Evolutionary conservation across 2,329 filamentous ascomycete species (phyloP).

Genomic region (Ascochyta viciae-villosae): DNA sequence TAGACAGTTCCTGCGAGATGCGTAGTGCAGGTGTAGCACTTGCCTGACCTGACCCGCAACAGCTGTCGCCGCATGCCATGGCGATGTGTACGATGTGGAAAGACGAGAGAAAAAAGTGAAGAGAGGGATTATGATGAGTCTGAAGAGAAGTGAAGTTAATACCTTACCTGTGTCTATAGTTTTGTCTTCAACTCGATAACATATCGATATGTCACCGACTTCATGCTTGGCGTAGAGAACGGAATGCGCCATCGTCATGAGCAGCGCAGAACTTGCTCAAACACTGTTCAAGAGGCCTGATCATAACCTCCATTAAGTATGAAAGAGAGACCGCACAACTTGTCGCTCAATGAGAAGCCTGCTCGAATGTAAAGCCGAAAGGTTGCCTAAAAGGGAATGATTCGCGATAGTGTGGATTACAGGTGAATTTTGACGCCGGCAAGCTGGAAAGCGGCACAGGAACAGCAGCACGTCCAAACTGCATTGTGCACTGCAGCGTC

Average conservation of each 20-base stretch:
- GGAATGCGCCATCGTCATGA: background rate
- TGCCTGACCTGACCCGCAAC: background rate
- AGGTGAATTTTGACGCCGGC: slow-evolving; percentile 7
- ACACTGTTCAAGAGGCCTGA: background rate
- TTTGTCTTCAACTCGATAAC: background rate
- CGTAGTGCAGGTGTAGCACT: background rate
- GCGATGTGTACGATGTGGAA: background rate
- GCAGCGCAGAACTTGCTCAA: background rate
- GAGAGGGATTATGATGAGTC: too few relatives aligned
- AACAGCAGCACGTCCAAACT: background rate
- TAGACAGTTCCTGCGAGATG: background rate
- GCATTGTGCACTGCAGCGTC: background rate
- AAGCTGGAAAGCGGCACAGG: background rate
- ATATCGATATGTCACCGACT: slow-evolving; percentile 24
- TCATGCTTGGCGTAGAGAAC: background rate
- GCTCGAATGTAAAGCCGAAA: background rate
- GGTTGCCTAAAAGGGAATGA: slow-evolving; percentile 1
- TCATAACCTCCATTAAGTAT: background rate
- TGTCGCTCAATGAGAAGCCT: background rate
- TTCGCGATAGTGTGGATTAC: slow-evolving; percentile 2
- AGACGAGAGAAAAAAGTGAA: too few relatives aligned
- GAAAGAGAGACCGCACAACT: background rate
- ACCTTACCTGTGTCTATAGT: background rate
- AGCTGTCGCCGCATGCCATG: slow-evolving; percentile 2
- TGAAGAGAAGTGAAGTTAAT: background rate